Evolutionary conservation across 371 early-diverging fungal species (phyloP), one percentile per base, ranked within the genome.

Genomic region (Blakeslea trispora): DNA sequence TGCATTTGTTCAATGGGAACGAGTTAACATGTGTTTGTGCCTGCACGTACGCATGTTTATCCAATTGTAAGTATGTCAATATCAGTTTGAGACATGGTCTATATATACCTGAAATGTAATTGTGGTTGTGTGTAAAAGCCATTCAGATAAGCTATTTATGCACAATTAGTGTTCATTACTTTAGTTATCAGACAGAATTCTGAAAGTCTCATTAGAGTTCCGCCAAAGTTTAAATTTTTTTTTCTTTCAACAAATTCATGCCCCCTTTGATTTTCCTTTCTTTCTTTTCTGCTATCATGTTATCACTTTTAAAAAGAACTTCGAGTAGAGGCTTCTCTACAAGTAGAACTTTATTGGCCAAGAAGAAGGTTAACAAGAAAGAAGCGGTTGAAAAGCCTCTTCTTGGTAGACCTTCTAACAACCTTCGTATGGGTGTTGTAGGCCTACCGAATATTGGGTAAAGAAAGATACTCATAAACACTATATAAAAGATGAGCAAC

Each of bases 391-490:
- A 64, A 23, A 65, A 56, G 18, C 87, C 84, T 64, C 40, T 80
- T n/a, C 53, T 80, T 10, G 77, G 80, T 22, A 62, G 89, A 50
- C 89, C 90, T 46, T 81, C 87, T 31, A 91, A 92, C 72, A 94
- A 94, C 77, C 74, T 98, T 60, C 90, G 91, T 72, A 92, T 97
- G 83, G 97, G 91, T 57, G 79, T 97, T 19, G 97, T 99, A 39
- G 98, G 97, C 43, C 71, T 99, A 54, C 99, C 99, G 63, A 99
- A 99, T 74, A 94, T 96, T 64, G 99, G 92, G 79, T 78, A 77
- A 48, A 43, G 17, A 53, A 13, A 48, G 24, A 43, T 14, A 17
- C 18, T 28, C 9, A 49, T 32, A 19, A n/a, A 24, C 15, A 19
- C 17, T 40, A 17, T 43, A n/a, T 6, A 11, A 48, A 28, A 4